Evolutionary conservation across 805 yeast genomes (phyloP), one percentile per base, ranked within the genome.

Genomic region (Ogataea philodendri): DNA sequence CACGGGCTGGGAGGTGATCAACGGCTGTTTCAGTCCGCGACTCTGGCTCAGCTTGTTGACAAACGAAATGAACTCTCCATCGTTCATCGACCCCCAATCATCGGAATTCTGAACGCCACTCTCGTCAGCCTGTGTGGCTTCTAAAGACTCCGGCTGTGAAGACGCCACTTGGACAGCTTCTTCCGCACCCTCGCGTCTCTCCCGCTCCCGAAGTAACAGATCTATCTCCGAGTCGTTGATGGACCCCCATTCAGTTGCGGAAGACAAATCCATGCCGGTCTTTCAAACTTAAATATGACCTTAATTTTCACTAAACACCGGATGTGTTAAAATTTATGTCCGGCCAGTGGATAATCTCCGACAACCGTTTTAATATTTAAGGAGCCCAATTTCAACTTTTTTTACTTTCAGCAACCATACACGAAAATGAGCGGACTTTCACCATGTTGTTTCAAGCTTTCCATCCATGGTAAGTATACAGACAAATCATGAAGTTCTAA

Each of bases 51-150:
- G 38, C 17, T 46, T 41, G 35, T 62, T 61, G 13, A 67, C 63
- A 35, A 61, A 56, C 1, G 59, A 56, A 8, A 67, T 50, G 19
- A 68, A 57, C 44, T 65, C 63, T 1, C 61, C 55, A 44, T 68
- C 69, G 9, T 47, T 62, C 49, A 68, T 52, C 1, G 70, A 63
- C 3, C 63, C 56, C 64, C 64, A 58, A 22, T 52, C 54, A 10
- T 48, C 47, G 7, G 37, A 26, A 5, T 31, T 19, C 3, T 7
- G 17, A 5, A 21, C 26, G n/a, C 13, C 15, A 15, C 30, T 30
- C 13, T 22, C 37, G 15, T 31, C 44, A 6, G 21, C 26, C 21
- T 38, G 39, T 3, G 45, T 44, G 3, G 44, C 42, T 11, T 40
- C 37, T n/a, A 25, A 27, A 5, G 45, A 16, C 10, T 23, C 48